phyloP scores from a whole-genome alignment of 176 grass and related monocot genomes.

The Rhynchospora pubera region DNA sequence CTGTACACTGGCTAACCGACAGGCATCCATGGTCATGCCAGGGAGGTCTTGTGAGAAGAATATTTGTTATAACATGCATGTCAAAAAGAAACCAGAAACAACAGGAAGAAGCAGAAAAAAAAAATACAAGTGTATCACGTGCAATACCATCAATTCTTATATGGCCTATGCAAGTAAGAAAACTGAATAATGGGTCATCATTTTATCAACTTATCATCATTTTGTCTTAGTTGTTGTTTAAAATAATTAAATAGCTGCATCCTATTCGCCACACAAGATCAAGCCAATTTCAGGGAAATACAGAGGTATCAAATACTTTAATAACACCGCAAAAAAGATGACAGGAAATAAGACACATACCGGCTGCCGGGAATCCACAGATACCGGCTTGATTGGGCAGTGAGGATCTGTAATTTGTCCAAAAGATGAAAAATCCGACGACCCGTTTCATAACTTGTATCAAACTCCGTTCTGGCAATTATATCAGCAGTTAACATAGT shows the following conservation, averaged over 20 bases:
- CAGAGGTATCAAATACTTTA: background rate
- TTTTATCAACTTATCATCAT: background rate
- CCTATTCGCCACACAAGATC: background rate
- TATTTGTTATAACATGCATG: conserved; percentile 16
- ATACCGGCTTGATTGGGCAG: conserved; percentile 60
- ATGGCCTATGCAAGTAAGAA: background rate
- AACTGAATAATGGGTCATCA: background rate
- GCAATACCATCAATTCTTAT: background rate
- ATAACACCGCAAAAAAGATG: background rate
- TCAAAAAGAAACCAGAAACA: conserved; percentile 14
- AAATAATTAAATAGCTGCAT: background rate
- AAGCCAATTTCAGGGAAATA: background rate
- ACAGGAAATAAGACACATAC: conserved; percentile 30
- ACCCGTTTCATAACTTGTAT: conserved; percentile 72
- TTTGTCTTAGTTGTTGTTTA: background rate
- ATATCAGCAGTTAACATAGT: conserved; percentile 78
- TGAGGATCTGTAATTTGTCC: conserved; percentile 55
- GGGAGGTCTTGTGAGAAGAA: conserved; percentile 7
- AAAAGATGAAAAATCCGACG: conserved; percentile 65
- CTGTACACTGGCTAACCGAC: conserved; percentile 28
- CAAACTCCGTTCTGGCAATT: conserved; percentile 83
- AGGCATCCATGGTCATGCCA: conserved; percentile 18
- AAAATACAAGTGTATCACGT: background rate
- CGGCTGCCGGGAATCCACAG: conserved; percentile 80
- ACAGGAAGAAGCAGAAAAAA: background rate